Conservation (phyloP, 2,329 filamentous ascomycete species). For the Geosmithia putterillii region DNA sequence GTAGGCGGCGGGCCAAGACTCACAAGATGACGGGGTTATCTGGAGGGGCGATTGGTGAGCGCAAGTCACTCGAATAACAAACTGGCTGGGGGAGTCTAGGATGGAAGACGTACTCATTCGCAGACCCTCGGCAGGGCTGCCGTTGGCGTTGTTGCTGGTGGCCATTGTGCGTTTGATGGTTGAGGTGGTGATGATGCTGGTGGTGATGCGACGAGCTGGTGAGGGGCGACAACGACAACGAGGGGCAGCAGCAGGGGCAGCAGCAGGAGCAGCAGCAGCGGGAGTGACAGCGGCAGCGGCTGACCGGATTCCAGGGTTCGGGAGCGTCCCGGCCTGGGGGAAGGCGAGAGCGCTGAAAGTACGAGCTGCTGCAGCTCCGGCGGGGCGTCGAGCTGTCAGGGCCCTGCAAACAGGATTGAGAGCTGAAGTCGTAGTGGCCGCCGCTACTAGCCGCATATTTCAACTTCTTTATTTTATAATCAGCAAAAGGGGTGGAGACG, state of each 20-base stretch:
- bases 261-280: background rate
- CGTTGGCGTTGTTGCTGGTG: constrained; percentile 7
- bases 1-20: constrained; percentile 9
- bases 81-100: background rate
- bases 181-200: background rate
- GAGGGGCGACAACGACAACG: background rate
- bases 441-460: background rate
- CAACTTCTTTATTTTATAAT: background rate
- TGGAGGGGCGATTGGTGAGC: constrained; percentile 9
- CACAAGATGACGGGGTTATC: constrained; percentile 39
- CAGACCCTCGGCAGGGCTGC: constrained; percentile 8
- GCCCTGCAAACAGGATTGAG: background rate
- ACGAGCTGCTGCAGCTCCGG: background rate
- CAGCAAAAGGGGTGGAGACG: background rate
- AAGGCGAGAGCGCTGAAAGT: background rate
- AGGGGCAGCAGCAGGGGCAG: too few relatives aligned
- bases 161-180: background rate
- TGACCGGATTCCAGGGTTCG: background rate
- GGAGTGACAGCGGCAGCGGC: background rate
- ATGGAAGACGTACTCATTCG: constrained; percentile 17
- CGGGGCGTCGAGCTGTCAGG: background rate
- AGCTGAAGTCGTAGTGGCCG: background rate
- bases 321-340: too few relatives aligned
- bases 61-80: background rate
- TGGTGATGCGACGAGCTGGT: background rate